These are phyloP conservation scores for Millerozyma acaciae DNA, from an alignment of 805 yeast genomes.

Conservation along the genomic window DNA sequence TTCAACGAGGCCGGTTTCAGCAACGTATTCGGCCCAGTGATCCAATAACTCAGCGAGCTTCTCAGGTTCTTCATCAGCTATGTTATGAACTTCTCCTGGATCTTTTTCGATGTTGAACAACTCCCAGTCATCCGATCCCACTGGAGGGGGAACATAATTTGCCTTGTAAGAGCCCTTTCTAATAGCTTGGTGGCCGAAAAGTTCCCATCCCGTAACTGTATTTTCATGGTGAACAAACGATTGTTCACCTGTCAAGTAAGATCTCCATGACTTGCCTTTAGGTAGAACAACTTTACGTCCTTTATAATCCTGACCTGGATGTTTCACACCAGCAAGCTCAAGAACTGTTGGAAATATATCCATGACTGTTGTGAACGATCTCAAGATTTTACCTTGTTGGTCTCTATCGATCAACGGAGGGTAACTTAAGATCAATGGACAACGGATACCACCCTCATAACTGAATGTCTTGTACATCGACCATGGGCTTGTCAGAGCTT, in stretches of 20 bases:
- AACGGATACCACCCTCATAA: conserved; percentile 57
- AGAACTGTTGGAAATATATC: conserved; percentile 56
- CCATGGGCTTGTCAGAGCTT: conserved; percentile 57
- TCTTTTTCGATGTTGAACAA: conserved; percentile 40
- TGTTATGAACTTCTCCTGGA: conserved; percentile 51
- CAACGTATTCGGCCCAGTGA: conserved; percentile 50
- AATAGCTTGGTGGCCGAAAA: conserved; percentile 54
- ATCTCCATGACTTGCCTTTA: conserved; percentile 45
- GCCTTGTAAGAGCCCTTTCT: conserved; percentile 50
- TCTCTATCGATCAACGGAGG: conserved; percentile 29
- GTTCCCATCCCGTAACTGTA: conserved; percentile 53
- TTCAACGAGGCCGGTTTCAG: conserved; percentile 48
- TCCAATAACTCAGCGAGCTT: conserved; percentile 38
- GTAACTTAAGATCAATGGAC: conserved; percentile 48
- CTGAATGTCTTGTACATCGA: conserved; percentile 56
- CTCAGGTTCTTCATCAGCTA: conserved; percentile 33
- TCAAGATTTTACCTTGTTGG: conserved; percentile 25
- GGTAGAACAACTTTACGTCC: conserved; percentile 43
- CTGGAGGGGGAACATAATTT: conserved; percentile 45
- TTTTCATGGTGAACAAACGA: conserved; percentile 37
- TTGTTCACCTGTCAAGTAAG: conserved; percentile 26
- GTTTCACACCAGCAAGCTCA: conserved; percentile 44
- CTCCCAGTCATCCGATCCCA: conserved; percentile 49
- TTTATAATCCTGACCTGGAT: conserved; percentile 38
- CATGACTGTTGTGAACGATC: conserved; percentile 53